Evolutionary conservation across 164 flowering plant genomes (phyloP), one percentile per base, ranked within the genome.

Genomic region (Cinnamomum micranthum): DNA sequence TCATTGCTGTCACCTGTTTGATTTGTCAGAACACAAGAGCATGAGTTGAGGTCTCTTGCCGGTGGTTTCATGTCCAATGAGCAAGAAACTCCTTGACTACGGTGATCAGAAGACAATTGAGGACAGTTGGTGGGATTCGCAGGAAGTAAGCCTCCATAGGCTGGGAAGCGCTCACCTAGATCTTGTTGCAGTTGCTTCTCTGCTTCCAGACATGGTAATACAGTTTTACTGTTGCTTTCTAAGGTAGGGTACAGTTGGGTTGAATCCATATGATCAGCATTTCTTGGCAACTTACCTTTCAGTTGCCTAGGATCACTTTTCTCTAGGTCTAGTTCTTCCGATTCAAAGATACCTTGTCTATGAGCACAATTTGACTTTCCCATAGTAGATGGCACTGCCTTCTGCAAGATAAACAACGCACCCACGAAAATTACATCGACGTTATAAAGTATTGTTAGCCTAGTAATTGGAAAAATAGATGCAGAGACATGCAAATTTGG

Each of bases 381-480:
- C n/a, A 24, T 20, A 13, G 50, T 23, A 19, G 50, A 50, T 17
- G 35, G 35, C 4, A 2, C 19, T 15, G 73, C 63, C 6, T 58
- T 47, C 73, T 75, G 77, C 66, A 70, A 70, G 68, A 50, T 11
- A 25, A 76, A 75, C 68, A 65, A 65, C 22, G 6, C 70, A 33
- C 17, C 6, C 51, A 17, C 4, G 22, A 33, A 68, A 28, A 13
- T 68, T 33, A 19, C 47, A 33, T 68, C 67, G 35, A 23, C 28
- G 15, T 55, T 23, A 55, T 41, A 17, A 20, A 17, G 22, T 22
- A 31, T 9, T 15, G 22, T 15, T 15, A 68, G 70, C n/a, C 33
- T 47, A 68, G 31, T 28, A 31, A 68, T 50, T 68, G 24, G 70
- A 19, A 33, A 28, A 68, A 65, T 65, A 41, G 68, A 1, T 23